phyloP scores from a whole-genome alignment of 352 stramenopile genomes.

The Pythium brassicae region DNA sequence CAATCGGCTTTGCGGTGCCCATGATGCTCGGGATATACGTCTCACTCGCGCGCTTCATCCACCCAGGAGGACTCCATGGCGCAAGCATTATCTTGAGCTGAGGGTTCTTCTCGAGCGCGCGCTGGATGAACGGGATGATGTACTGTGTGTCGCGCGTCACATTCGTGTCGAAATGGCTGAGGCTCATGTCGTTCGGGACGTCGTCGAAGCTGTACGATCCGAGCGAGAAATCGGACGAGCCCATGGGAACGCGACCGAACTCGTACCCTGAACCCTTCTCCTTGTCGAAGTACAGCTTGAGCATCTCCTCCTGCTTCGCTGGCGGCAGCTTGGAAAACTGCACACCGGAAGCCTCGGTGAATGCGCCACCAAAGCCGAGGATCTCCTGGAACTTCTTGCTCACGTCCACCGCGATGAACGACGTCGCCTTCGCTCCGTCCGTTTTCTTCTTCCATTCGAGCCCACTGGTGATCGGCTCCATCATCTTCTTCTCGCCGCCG shows the following conservation, averaged over 20 bases:
- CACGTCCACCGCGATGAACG: conserved; percentile 50
- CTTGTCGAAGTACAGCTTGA: conserved; percentile 87
- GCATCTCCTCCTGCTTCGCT: conserved; percentile 76
- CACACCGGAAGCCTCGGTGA: conserved; percentile 88
- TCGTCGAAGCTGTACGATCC: conserved; percentile 88
- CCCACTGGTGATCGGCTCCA: conserved; percentile 33
- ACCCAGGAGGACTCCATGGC: conserved; percentile 86
- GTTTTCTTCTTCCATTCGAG: conserved; percentile 40
- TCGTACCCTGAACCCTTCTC: conserved; percentile 76
- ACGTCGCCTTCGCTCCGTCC: conserved; percentile 9
- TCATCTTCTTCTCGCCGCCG: conserved; percentile 57
- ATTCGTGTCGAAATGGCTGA: conserved; percentile 75
- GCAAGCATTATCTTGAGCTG: conserved; percentile 83
- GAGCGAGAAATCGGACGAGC: conserved; percentile 86
- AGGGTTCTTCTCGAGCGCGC: conserved; percentile 55
- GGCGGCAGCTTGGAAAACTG: conserved; percentile 81
- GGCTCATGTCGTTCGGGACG: conserved; percentile 52
- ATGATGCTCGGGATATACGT: conserved; percentile 65
- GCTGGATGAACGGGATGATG: conserved; percentile 85
- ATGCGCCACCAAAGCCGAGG: conserved; percentile 89
- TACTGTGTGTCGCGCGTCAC: conserved; percentile 70
- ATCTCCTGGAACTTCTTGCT: conserved; percentile 67
- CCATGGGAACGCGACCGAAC: conserved; percentile 90
- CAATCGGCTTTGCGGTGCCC: conserved; percentile 44
- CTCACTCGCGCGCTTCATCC: conserved; percentile 64